A percentile compares a stretch with the other conserved stretches of the same genome.
Evolutionary conservation across 164 flowering plant species (phyloP).

Genomic region (Aristolochia contorta): DNA sequence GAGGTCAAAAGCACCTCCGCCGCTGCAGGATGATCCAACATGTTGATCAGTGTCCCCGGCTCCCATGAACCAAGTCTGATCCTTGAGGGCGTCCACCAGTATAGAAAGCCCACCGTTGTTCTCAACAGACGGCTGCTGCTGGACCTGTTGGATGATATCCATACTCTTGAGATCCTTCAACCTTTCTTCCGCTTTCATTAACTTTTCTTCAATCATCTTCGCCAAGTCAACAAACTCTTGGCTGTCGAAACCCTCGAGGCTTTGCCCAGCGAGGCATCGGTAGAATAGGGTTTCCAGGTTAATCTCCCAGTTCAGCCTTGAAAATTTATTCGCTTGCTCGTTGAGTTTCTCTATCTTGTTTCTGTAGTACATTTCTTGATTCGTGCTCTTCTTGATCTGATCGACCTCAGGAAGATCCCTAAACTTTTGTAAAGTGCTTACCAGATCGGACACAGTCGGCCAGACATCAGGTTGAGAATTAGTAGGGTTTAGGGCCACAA

Average conservation of each 20-base stretch:
- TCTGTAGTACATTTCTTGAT: slow-evolving; percentile 45
- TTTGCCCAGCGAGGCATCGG: slow-evolving; percentile 27
- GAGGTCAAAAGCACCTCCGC: too few species aligned
- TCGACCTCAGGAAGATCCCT: slow-evolving; percentile 52
- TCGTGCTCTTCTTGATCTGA: slow-evolving; percentile 64
- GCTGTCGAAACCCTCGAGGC: slow-evolving; percentile 13
- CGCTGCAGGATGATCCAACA: too few species aligned
- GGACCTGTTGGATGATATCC: too few species aligned
- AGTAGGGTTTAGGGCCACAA: slow-evolving; percentile 13
- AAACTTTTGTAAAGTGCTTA: slow-evolving; percentile 31
- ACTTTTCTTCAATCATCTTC: slow-evolving; percentile 32
- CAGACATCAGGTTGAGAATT: slow-evolving; percentile 47
- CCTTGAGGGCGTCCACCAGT: too few species aligned
- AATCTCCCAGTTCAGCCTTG: slow-evolving; percentile 40
- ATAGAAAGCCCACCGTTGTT: too few species aligned
- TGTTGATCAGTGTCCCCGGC: too few species aligned
- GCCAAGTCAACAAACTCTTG: slow-evolving; percentile 37
- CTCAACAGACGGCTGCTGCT: too few species aligned
- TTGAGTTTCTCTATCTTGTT: slow-evolving; percentile 32
- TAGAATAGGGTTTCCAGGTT: slow-evolving; percentile 33
- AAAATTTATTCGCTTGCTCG: slow-evolving; percentile 37
- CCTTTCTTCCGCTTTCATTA: slow-evolving; percentile 17
- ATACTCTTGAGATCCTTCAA: neutral
- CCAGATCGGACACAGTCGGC: slow-evolving; percentile 37
- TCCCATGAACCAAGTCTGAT: too few species aligned